phyloP scores from a whole-genome alignment of 1,139 yeast species.

The Waltiozyma sp. region DNA sequence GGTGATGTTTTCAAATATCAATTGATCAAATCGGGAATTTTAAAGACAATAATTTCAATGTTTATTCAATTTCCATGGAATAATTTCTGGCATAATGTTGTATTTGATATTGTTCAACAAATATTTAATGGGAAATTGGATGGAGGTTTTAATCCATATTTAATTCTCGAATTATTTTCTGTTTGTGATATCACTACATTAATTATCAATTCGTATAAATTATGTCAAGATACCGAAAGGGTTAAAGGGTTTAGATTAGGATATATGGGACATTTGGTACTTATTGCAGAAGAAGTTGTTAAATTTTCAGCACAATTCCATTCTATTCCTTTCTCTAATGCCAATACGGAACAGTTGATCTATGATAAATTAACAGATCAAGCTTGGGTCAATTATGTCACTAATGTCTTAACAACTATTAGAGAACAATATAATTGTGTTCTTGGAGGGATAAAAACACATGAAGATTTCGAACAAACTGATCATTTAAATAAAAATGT shows the following conservation, averaged over 20 bases:
- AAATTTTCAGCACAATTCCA: constrained; percentile 48
- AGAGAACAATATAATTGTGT: constrained; percentile 92
- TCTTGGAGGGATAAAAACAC: constrained; percentile 59
- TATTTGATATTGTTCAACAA: constrained; percentile 95
- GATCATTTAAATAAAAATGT: constrained; percentile 17
- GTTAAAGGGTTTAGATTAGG: constrained; percentile 57
- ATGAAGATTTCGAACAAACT: constrained; percentile 12
- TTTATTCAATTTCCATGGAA: constrained; percentile 96
- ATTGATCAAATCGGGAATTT: constrained; percentile 69
- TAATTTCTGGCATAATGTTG: constrained; percentile 92
- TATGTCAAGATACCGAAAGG: constrained; percentile 60
- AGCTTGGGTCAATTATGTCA: constrained; percentile 78
- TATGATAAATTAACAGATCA: constrained; percentile 29
- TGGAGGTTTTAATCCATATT: constrained; percentile 72
- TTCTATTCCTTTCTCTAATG: constrained; percentile 16
- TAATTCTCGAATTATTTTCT: constrained; percentile 77
- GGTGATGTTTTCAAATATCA: constrained; percentile 88
- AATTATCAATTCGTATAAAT: constrained; percentile 73
- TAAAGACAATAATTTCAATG: constrained; percentile 72
- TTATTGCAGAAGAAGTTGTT: constrained; percentile 94
- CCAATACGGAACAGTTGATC: constrained; percentile 18
- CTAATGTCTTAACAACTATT: constrained; percentile 73
- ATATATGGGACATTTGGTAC: constrained; percentile 93
- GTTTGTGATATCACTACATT: constrained; percentile 72
- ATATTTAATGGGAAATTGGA: constrained; percentile 91